phyloP scores from a whole-genome alignment of 305 asterid genomes.

The Plantago lanceolata region DNA sequence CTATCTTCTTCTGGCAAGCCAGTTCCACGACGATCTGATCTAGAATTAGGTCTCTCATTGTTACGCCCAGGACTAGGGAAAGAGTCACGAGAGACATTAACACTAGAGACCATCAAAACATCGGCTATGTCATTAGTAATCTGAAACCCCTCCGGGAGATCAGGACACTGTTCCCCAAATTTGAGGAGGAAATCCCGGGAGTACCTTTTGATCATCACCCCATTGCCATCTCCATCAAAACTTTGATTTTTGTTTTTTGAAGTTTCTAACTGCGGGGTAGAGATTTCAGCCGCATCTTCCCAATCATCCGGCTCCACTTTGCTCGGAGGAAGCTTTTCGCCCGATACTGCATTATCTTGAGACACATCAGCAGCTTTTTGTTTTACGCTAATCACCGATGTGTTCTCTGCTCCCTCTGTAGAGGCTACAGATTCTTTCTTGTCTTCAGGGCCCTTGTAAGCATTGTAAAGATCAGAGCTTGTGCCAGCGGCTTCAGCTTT shows the following conservation, averaged over 20 bases:
- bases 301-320: constrained; percentile 86
- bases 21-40: constrained; percentile 60
- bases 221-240: constrained; percentile 41
- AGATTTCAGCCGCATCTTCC: constrained; percentile 83
- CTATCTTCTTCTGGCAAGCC: constrained; percentile 51
- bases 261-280: constrained; percentile 53
- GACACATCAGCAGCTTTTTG: constrained; percentile 33
- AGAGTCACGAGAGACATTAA: constrained; percentile 34
- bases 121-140: constrained; percentile 44
- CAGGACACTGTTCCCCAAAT: constrained; percentile 52
- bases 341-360: constrained; percentile 31
- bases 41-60: constrained; percentile 53
- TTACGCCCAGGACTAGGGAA: constrained; percentile 56
- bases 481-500: constrained; percentile 72
- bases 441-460: constrained; percentile 85
- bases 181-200: constrained; percentile 74
- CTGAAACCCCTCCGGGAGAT: constrained; percentile 58
- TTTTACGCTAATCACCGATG: constrained; percentile 30
- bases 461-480: constrained; percentile 71
- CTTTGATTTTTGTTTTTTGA: constrained; percentile 31
- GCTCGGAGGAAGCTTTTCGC: constrained; percentile 38
- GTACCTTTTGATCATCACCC: constrained; percentile 45
- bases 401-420: constrained; percentile 35
- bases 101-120: constrained; percentile 34
- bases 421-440: constrained; percentile 46